Percentiles rank a stretch among this genome's conserved stretches.
phyloP scores from a whole-genome alignment of 345 rosid genomes.

The Aegle marmelos region DNA sequence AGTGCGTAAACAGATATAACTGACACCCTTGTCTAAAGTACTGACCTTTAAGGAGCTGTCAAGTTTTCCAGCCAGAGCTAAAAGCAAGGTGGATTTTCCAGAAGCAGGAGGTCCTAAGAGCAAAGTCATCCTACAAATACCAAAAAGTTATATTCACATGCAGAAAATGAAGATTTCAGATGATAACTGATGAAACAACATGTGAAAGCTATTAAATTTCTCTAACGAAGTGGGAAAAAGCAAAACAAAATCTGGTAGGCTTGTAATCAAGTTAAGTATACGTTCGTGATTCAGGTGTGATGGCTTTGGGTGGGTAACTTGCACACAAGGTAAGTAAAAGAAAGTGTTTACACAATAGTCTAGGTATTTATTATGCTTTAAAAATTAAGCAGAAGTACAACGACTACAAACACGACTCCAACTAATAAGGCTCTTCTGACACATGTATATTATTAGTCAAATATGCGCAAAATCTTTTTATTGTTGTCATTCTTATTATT shows the following conservation, averaged over 20 bases:
- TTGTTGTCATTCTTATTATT: no score
- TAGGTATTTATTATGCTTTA: no score
- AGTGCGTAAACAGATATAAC: slow-evolving; percentile 10
- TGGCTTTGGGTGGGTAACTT: background rate
- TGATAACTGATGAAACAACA: background rate
- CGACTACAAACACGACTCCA: no score
- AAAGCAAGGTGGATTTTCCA: slow-evolving; percentile 80
- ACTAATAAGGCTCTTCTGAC: no score
- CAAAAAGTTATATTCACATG: background rate
- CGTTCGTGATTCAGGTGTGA: background rate
- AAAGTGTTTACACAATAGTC: no score
- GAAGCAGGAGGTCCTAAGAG: slow-evolving; percentile 95
- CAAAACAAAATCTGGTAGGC: background rate
- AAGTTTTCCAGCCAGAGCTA: slow-evolving; percentile 84
- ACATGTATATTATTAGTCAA: no score
- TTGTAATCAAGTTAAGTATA: background rate
- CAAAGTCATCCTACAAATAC: slow-evolving; percentile 70
- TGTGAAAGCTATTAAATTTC: slow-evolving; percentile 8
- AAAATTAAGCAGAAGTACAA: no score
- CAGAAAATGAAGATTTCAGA: background rate
- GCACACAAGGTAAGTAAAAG: no score
- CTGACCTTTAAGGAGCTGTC: slow-evolving; percentile 56
- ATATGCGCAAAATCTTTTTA: no score
- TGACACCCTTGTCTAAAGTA: slow-evolving; percentile 22
- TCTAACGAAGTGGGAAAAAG: background rate